These are phyloP conservation scores for bread wheat (Triticum aestivum) DNA, from an alignment of 176 grass and related monocot species.

Conservation along the genomic window DNA sequence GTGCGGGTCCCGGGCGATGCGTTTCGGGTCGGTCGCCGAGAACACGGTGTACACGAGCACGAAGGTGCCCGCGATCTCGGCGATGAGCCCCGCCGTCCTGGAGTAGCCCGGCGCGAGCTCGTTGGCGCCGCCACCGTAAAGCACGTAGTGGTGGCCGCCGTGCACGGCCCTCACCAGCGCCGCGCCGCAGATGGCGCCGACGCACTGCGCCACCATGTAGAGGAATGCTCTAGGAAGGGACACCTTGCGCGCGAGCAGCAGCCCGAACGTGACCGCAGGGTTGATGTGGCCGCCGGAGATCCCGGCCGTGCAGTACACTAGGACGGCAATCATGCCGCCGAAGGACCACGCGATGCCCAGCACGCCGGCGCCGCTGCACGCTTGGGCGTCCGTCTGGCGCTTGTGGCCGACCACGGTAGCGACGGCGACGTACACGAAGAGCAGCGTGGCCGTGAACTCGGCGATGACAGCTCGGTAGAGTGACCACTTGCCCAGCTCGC, in stretches of 20 bases:
- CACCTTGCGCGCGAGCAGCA: slow-evolving; percentile 83
- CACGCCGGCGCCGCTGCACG: slow-evolving; percentile 65
- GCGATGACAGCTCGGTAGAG: slow-evolving; percentile 1
- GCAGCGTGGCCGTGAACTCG: background rate
- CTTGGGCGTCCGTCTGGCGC: background rate
- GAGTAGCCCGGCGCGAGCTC: slow-evolving; percentile 9
- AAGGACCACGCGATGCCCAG: slow-evolving; percentile 95
- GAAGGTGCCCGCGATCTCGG: background rate
- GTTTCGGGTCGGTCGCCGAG: background rate
- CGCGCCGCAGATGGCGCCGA: slow-evolving; percentile 21
- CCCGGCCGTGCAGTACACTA: slow-evolving; percentile 98
- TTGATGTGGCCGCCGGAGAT: slow-evolving; percentile 95
- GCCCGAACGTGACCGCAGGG: slow-evolving; percentile 78
- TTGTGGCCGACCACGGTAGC: slow-evolving; percentile 19
- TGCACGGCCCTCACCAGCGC: background rate
- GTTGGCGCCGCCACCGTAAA: slow-evolving; percentile 58
- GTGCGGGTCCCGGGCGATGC: background rate
- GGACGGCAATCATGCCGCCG: slow-evolving; percentile 95
- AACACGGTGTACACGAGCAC: background rate
- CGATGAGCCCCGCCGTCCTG: background rate
- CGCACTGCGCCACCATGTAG: slow-evolving; percentile 29
- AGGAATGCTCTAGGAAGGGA: slow-evolving; percentile 37
- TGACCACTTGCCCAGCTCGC: slow-evolving; percentile 6
- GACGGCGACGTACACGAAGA: slow-evolving; percentile 10
- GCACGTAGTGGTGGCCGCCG: background rate